Conservation (phyloP, 139 green algal genomes). For the Coelastrella sp. region DNA sequence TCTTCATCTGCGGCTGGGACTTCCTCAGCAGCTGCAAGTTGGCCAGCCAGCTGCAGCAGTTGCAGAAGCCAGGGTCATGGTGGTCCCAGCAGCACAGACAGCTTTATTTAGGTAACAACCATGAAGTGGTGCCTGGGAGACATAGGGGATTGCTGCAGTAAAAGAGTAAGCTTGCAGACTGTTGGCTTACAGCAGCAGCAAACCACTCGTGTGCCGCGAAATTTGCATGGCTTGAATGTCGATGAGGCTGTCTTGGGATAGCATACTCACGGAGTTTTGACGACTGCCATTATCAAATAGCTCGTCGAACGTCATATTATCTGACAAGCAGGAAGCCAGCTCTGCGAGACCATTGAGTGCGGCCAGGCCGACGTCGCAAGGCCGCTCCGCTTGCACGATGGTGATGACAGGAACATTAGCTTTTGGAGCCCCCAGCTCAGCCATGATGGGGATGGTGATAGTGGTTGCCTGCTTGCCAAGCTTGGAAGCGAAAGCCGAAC, state of each 20-base stretch:
- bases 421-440: neutral
- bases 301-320: slow-evolving; percentile 42
- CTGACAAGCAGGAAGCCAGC: slow-evolving; percentile 22
- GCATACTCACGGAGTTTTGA: slow-evolving; percentile 33
- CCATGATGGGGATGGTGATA: slow-evolving; percentile 1
- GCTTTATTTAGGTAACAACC: no score
- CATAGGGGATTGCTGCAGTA: neutral
- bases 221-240: no score
- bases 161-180: neutral
- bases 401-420: neutral
- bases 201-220: no score
- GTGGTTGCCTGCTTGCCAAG: neutral
- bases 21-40: neutral
- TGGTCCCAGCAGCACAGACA: no score
- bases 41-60: slow-evolving; percentile 14
- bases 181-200: no score
- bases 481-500: neutral
- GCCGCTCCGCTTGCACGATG: neutral
- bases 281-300: slow-evolving; percentile 43
- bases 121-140: neutral
- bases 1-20: neutral
- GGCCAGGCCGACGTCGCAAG: neutral
- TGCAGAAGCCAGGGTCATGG: neutral
- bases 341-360: slow-evolving; percentile 47
- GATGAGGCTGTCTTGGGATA: neutral